Evolutionary conservation across 169 alveolate genomes (phyloP).

Genomic region (Sarcocystis neurona): DNA sequence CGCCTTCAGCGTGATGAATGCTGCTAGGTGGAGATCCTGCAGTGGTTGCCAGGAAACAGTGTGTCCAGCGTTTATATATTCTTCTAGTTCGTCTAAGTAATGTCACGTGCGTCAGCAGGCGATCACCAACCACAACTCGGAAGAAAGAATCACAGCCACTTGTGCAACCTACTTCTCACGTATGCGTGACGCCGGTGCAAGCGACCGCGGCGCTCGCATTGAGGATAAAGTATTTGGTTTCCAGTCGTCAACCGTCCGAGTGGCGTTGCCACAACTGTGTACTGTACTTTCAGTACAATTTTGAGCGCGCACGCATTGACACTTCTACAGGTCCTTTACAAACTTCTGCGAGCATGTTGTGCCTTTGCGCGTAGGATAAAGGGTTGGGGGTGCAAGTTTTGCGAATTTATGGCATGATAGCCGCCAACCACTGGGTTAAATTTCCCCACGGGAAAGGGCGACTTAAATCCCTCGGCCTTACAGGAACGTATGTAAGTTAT

Average conservation of each 20-base stretch:
- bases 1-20: too few species aligned
- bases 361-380: conserved; percentile 71
- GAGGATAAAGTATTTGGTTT: too few species aligned
- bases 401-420: conserved; percentile 80
- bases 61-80: too few species aligned
- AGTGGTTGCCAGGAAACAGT: too few species aligned
- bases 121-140: background rate
- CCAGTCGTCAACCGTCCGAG: too few species aligned
- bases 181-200: background rate
- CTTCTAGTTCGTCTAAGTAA: too few species aligned
- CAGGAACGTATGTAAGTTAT: conserved; percentile 72
- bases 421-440: conserved; percentile 82
- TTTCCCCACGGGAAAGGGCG: conserved; percentile 79
- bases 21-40: too few species aligned
- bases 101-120: too few species aligned
- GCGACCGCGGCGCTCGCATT: background rate
- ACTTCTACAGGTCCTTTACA: too few species aligned
- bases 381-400: conserved; percentile 83
- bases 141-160: background rate
- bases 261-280: too few species aligned
- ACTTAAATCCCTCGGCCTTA: conserved; percentile 72
- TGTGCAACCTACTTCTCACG: background rate
- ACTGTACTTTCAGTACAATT: background rate
- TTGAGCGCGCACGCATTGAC: too few species aligned
- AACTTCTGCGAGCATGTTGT: too few species aligned